These are phyloP conservation scores for Russula ochroleuca DNA, from an alignment of 768 basidiomycete species.

Conservation along the genomic window DNA sequence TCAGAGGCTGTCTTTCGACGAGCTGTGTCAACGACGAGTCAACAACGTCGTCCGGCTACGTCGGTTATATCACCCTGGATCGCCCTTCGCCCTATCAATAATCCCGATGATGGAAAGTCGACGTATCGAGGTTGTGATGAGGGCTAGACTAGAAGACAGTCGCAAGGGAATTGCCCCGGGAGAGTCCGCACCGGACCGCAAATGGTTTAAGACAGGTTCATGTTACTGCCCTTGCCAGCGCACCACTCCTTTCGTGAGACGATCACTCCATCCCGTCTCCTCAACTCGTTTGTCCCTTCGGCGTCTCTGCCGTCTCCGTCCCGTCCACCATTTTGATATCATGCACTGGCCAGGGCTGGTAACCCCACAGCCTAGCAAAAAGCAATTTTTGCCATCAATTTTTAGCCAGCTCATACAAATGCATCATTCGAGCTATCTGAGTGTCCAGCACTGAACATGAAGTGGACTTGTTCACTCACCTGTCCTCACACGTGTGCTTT, in stretches of 20 bases:
- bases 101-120: background rate
- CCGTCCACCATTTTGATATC: background rate
- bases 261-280: slow-evolving; percentile 8
- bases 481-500: slow-evolving; percentile 7
- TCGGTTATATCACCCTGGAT: no score
- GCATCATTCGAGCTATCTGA: background rate
- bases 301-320: background rate
- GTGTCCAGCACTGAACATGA: slow-evolving; percentile 1
- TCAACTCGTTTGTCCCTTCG: background rate
- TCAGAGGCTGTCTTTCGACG: background rate
- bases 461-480: background rate
- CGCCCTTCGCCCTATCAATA: background rate
- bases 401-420: background rate
- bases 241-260: background rate
- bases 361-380: background rate
- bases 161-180: background rate
- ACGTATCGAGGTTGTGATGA: background rate
- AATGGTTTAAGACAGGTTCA: background rate
- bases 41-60: background rate
- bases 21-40: background rate
- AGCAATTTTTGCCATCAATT: background rate
- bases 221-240: background rate
- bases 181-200: slow-evolving; percentile 1
- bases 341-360: background rate
- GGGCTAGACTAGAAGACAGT: background rate